Base-by-base conservation (phyloP, 2,329 filamentous ascomycete genomes). In the Colletotrichum sp. region DNA sequence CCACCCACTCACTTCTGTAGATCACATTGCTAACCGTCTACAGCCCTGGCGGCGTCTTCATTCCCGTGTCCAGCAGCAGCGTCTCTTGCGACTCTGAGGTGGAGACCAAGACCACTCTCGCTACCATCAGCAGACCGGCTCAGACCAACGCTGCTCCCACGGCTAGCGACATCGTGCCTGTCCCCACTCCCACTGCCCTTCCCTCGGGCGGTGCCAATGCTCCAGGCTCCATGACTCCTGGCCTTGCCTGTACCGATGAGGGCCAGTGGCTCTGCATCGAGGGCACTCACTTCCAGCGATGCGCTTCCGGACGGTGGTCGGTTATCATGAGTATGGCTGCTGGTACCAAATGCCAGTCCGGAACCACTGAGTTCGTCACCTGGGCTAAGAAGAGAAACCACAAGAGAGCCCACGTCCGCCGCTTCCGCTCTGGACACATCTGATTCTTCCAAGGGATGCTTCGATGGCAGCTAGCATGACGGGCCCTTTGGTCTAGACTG, bases 221-320 rank as follows among this genome's bases (percentile, higher is more conserved):
- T 30, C 62, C 72, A 14, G 82, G 84, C 55, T 79, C 78, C 70
- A 80, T 81, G 63, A 78, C 81, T 26, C 80, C 85, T 8, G 87
- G 86, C 36, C 82, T 86, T 16, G 69, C 86, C 24, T 93, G 92
- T 84, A 82, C 80, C 38, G 73, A 83, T 5, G 90, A 93, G 78
- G 92, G 92, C 24, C 78, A 82, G 18, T 93, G 90, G 90, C 89
- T 90, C 82, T 93, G 92, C 80, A 83, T 91, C 30, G 85, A 83
- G 21, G 90, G 90, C 65, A 83, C 82, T 28, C 85, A 87, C 65
- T 93, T 91, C 86, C 91, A 93, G 83, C 90, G 90, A 71, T 93
- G 91, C 78, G 91, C 90, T n/a, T 89, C 86, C 16, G 91, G 91
- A 7, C 78, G 82, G 69, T 93, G 91, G 91, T 87, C 88, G 21